Evolutionary conservation across 2,329 filamentous ascomycete genomes (phyloP), one percentile per base, ranked within the genome.

Genomic region (Penicillium sp.): DNA sequence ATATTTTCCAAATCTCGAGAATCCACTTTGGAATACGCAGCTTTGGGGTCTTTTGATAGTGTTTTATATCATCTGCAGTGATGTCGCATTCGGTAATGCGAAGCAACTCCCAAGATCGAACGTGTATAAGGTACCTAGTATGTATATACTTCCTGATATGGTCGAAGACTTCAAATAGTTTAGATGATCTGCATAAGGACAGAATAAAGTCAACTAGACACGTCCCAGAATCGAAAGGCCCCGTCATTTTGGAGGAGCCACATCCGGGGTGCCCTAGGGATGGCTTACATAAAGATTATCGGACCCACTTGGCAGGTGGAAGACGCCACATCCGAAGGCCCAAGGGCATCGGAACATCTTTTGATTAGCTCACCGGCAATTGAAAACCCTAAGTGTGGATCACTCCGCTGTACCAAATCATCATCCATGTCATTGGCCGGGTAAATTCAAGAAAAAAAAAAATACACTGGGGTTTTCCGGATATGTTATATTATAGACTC

Each of bases 361-460:
- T 59, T 41, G 58, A 31, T 54, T 53, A 58, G 43, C n/a, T 35
- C 30, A 1, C 9, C 28, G 6, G n/a, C 14, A 45, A 26, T 54
- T 44, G 53, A 52, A 47, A 30, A 30, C 49, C 17, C 28, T 45
- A 38, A 31, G 14, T 11, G n/a, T 31, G 26, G 22, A 6, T 17
- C 11, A 37, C 45, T 26, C 49, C 40, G 31, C 40, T 41, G 30
- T 50, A 33, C 50, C n/a, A 42, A 63, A 62, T 61, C 50, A 61
- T 56, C 58, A 28, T 14, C 7, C 6, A 25, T 19, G 35, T 57
- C 38, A 63, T 60, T 61, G 56, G 56, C 33, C 16, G 25, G 22
- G 25, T 54, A 43, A 35, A 19, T 5, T 26, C 17, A 10, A 8
- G 17, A 19, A n/a, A 31, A 17, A 4, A n/a, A 33, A 19, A n/a